Conservation (phyloP, 2,329 filamentous ascomycete genomes). For the Pseudomassariella vexata region DNA sequence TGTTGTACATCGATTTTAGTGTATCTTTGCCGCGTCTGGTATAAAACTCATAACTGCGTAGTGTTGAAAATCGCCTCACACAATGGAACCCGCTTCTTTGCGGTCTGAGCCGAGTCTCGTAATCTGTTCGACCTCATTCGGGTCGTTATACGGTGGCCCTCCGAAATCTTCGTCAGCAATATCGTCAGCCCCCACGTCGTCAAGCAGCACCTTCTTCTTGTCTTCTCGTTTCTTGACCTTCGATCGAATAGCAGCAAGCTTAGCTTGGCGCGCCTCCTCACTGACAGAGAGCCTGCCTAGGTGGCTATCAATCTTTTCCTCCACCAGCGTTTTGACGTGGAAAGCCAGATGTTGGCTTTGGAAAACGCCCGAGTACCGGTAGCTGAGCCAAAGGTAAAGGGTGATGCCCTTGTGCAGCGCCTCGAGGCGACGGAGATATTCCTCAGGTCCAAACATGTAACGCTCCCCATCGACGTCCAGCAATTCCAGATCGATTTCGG, state of each 20-base stretch:
- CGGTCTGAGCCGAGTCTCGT: conserved; percentile 6
- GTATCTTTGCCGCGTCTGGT: too few species aligned
- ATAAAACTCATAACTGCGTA: too few species aligned
- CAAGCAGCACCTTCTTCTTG: conserved; percentile 16
- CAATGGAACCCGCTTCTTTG: too few species aligned
- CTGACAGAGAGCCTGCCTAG: conserved; percentile 51
- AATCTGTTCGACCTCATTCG: conserved; percentile 14
- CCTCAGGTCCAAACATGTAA: conserved; percentile 29
- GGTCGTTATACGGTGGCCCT: conserved; percentile 25
- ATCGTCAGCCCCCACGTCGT: conserved; percentile 8
- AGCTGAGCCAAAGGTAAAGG: conserved; percentile 89
- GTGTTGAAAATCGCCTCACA: too few species aligned
- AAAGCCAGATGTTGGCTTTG: conserved; percentile 68
- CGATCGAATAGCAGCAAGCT: conserved; percentile 17
- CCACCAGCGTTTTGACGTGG: conserved; percentile 72
- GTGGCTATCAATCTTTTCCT: conserved; percentile 65
- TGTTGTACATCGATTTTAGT: too few species aligned
- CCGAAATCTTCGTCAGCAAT: conserved; percentile 20
- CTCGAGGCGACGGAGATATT: conserved; percentile 67
- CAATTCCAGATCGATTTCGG: conserved; percentile 64
- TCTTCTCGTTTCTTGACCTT: conserved; percentile 9
- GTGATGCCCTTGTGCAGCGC: conserved; percentile 75
- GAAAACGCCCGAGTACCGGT: conserved; percentile 79
- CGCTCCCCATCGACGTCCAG: conserved; percentile 57
- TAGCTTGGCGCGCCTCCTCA: conserved; percentile 27